Conservation (phyloP, 768 basidiomycete species). For the Phlegmacium glaucopus region DNA sequence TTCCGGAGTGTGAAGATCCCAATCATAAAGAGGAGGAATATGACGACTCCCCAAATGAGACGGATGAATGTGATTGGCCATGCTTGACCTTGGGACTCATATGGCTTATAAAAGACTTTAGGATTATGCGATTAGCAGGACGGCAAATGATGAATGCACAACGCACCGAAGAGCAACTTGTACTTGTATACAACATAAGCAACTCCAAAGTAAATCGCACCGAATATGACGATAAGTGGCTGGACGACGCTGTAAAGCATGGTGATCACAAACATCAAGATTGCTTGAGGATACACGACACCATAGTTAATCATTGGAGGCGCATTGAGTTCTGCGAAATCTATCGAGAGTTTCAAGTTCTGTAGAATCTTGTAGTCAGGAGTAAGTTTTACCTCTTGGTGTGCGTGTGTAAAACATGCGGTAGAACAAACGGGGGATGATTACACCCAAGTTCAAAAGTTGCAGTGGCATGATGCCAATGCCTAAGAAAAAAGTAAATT, state of each 20-base stretch:
- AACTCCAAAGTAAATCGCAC: constrained; percentile 94
- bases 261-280: constrained; percentile 93
- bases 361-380: neutral
- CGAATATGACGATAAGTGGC: constrained; percentile 92
- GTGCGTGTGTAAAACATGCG: constrained; percentile 81
- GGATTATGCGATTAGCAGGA: neutral
- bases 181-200: constrained; percentile 98
- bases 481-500: constrained; percentile 36
- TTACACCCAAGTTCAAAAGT: constrained; percentile 85
- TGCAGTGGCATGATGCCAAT: constrained; percentile 96
- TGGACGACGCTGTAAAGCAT: constrained; percentile 95
- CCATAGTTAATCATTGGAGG: constrained; percentile 99
- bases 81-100: constrained; percentile 95
- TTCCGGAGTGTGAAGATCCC: constrained; percentile 78
- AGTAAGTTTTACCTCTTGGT: constrained; percentile 66
- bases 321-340: constrained; percentile 94
- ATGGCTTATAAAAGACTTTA: constrained; percentile 96
- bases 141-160: neutral
- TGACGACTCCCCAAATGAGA: constrained; percentile 87
- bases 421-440: constrained; percentile 75
- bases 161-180: constrained; percentile 85
- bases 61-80: constrained; percentile 96
- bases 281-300: constrained; percentile 93
- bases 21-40: constrained; percentile 96
- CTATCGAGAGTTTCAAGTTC: constrained; percentile 35